These are phyloP conservation scores for Backusella mclennaniae DNA, from an alignment of 192 early-diverging fungal species.

Conservation along the genomic window DNA sequence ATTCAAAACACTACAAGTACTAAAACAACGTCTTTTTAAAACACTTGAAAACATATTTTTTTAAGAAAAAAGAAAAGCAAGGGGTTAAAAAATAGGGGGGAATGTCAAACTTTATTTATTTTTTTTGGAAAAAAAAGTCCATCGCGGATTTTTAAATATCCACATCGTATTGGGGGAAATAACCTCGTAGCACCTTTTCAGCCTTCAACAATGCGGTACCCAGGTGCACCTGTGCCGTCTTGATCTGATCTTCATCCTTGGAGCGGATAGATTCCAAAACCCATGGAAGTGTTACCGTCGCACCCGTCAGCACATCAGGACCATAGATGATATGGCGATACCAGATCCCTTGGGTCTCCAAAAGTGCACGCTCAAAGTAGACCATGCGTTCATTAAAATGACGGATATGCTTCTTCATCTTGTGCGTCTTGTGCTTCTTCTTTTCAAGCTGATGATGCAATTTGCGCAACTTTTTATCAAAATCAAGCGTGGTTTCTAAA, in stretches of 20 bases:
- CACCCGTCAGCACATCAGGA: slow-evolving; percentile 42
- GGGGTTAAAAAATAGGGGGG: not conserved
- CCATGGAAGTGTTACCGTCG: slow-evolving; percentile 22
- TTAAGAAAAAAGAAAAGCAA: not conserved
- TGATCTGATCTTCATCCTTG: not conserved
- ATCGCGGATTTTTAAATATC: not conserved
- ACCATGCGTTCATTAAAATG: slow-evolving; percentile 45
- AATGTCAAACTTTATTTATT: slow-evolving; percentile 10
- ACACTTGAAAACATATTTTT: slow-evolving; percentile 2
- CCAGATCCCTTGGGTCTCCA: slow-evolving; percentile 56
- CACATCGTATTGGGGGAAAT: not conserved
- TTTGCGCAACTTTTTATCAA: not conserved
- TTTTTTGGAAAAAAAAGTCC: not conserved
- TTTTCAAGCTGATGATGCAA: not conserved
- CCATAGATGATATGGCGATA: slow-evolving; percentile 52
- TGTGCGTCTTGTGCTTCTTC: not conserved
- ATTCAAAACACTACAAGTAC: not conserved
- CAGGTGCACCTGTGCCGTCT: not conserved
- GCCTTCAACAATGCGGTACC: not conserved
- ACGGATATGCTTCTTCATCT: not conserved
- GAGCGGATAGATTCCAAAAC: not conserved
- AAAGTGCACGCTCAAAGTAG: slow-evolving; percentile 51
- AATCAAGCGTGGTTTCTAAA: not conserved
- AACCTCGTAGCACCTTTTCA: not conserved
- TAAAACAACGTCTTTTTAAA: not conserved